phyloP scores from a whole-genome alignment of 2,329 filamentous ascomycete species.

The Hypoxylon sp. region DNA sequence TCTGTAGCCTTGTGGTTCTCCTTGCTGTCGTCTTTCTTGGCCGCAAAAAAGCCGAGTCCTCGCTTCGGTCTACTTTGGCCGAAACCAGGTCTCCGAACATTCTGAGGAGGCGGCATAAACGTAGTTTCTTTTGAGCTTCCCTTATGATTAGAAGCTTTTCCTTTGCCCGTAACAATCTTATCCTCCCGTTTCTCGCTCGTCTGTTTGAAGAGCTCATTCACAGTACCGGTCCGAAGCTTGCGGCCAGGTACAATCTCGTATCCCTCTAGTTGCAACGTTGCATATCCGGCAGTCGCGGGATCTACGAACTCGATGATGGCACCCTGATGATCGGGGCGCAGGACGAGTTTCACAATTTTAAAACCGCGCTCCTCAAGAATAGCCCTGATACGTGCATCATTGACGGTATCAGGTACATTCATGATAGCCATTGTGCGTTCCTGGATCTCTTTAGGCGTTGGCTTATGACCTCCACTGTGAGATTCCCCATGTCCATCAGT shows the following conservation, averaged over 20 bases:
- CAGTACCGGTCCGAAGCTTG: constrained; percentile 68
- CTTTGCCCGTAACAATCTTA: constrained; percentile 52
- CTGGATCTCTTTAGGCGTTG: constrained; percentile 65
- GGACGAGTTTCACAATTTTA: constrained; percentile 78
- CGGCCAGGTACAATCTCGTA: constrained; percentile 66
- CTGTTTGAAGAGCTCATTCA: constrained; percentile 68
- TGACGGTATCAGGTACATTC: constrained; percentile 92
- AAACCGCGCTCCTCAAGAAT: constrained; percentile 78
- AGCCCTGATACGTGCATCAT: constrained; percentile 83
- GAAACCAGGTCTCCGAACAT: constrained; percentile 60
- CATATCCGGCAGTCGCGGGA: constrained; percentile 78
- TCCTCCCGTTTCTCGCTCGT: constrained; percentile 62
- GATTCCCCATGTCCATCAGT: constrained; percentile 49
- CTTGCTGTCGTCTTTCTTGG: constrained; percentile 47
- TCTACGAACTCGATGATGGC: constrained; percentile 88
- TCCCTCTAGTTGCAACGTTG: constrained; percentile 72
- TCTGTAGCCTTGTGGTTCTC: constrained; percentile 37
- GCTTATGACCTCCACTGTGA: constrained; percentile 48
- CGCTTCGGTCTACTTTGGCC: constrained; percentile 59
- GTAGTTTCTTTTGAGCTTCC: constrained; percentile 49
- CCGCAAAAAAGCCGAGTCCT: constrained; percentile 60
- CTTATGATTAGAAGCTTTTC: constrained; percentile 30
- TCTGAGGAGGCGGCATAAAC: constrained; percentile 63
- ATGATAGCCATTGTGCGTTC: constrained; percentile 85
- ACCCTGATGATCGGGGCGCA: constrained; percentile 86